phyloP scores from a whole-genome alignment of 768 basidiomycete genomes.

The Rhizopogon sp. region DNA sequence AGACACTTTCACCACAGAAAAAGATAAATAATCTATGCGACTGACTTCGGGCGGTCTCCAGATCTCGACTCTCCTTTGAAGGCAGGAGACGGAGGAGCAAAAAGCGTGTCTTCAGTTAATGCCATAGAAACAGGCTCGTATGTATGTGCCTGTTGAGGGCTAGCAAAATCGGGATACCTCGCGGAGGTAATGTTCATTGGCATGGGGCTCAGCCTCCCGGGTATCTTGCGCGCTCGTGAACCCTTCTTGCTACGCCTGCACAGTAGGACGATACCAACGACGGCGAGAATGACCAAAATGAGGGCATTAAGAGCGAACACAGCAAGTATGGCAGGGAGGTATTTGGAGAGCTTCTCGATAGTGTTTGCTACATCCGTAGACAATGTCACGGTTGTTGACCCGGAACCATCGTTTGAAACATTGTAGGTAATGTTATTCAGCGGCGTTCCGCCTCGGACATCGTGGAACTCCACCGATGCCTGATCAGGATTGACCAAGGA shows the following conservation, averaged over 20 bases:
- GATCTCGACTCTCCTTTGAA: constrained; percentile 37
- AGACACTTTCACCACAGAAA: not conserved
- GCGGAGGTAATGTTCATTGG: constrained; percentile 38
- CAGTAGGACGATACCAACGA: constrained; percentile 49
- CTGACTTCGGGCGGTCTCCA: constrained; percentile 38
- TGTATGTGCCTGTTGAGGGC: constrained; percentile 37
- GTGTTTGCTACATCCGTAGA: constrained; percentile 54
- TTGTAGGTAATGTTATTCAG: constrained; percentile 66
- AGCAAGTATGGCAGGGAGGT: constrained; percentile 70
- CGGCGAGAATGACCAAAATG: constrained; percentile 51
- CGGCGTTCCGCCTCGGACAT: constrained; percentile 58
- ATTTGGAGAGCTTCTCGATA: constrained; percentile 57
- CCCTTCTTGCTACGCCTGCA: constrained; percentile 44
- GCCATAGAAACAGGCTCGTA: constrained; percentile 69
- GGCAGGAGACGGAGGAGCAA: constrained; percentile 52
- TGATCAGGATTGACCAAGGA: constrained; percentile 62
- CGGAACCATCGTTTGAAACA: constrained; percentile 36
- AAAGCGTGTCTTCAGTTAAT: constrained; percentile 40
- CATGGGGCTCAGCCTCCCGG: constrained; percentile 52
- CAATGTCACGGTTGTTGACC: constrained; percentile 45
- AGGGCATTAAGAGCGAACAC: constrained; percentile 76
- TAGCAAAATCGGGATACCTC: constrained; percentile 28
- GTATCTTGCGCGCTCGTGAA: constrained; percentile 28
- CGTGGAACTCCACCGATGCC: constrained; percentile 69
- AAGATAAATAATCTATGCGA: constrained; percentile 25